These are phyloP conservation scores for Botrytis hyacinthi DNA, from an alignment of 2,329 filamentous ascomycete genomes.

Conservation along the genomic window DNA sequence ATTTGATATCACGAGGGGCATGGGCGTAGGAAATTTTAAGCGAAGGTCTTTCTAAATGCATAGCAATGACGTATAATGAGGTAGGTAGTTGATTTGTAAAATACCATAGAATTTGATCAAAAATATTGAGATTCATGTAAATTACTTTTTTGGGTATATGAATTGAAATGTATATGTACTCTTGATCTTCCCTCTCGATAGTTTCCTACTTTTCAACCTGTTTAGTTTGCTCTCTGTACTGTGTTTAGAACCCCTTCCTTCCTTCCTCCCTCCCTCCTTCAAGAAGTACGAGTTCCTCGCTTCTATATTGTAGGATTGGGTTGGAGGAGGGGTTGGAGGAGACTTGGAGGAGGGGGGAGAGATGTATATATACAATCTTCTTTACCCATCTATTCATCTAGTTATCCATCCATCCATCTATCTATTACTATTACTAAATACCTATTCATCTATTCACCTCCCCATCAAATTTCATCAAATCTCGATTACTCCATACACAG, in stretches of 20 bases:
- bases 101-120: constrained; percentile 7
- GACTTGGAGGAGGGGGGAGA: not conserved
- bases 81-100: constrained; percentile 10
- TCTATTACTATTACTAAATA: no score
- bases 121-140: not conserved
- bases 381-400: not conserved
- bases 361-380: not conserved
- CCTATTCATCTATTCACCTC: no score
- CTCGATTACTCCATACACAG: no score
- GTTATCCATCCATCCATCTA: not conserved
- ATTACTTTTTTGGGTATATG: not conserved
- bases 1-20: constrained; percentile 2
- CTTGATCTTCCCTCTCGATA: not conserved
- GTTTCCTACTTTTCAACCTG: not conserved
- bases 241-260: no score
- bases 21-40: constrained; percentile 1
- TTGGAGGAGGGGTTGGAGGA: no score
- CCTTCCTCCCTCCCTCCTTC: no score
- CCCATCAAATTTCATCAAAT: no score
- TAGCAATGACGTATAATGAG: constrained; percentile 11
- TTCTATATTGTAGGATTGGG: no score
- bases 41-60: not conserved
- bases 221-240: no score
- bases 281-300: no score
- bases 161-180: not conserved